These are phyloP conservation scores for Ceratocystiopsis sp. DNA, from an alignment of 2,329 filamentous ascomycete species.

Conservation along the genomic window DNA sequence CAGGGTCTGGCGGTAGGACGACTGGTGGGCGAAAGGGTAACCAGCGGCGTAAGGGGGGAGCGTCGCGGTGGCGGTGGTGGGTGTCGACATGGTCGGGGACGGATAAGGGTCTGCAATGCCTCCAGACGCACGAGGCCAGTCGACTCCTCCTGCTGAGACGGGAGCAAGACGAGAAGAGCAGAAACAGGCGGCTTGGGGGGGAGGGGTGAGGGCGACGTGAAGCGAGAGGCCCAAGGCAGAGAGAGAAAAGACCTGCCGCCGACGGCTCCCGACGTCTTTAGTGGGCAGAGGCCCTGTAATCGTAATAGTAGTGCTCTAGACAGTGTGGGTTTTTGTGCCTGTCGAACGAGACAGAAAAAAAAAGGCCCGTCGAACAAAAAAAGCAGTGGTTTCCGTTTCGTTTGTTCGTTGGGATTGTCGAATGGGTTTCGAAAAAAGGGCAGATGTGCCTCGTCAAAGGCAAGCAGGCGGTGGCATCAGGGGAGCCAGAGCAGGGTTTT, in stretches of 20 bases:
- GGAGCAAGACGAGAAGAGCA: neutral
- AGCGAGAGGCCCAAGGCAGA: neutral
- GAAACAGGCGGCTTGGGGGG: neutral
- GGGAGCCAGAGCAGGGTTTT: too few species aligned
- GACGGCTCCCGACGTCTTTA: too few species aligned
- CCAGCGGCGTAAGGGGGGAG: constrained; percentile 51
- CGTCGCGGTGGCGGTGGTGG: constrained; percentile 58
- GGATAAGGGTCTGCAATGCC: neutral
- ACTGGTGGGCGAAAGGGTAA: constrained; percentile 39
- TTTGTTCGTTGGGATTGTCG: too few species aligned
- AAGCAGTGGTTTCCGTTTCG: too few species aligned
- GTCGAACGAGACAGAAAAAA: too few species aligned
- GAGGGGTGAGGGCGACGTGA: neutral
- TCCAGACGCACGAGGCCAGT: neutral
- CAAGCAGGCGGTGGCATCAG: too few species aligned
- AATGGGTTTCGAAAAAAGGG: too few species aligned
- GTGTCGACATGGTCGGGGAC: constrained; percentile 53
- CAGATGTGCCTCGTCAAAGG: too few species aligned
- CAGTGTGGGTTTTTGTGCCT: too few species aligned
- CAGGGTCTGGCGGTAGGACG: constrained; percentile 19
- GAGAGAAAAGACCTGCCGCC: neutral
- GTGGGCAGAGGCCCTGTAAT: too few species aligned
- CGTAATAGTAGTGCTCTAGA: too few species aligned
- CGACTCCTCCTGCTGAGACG: neutral
- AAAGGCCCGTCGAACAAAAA: too few species aligned